Percentiles rank a stretch among this genome's conserved stretches.
Conservation (phyloP, 164 flowering plant genomes). For the Dillenia turbinata region DNA sequence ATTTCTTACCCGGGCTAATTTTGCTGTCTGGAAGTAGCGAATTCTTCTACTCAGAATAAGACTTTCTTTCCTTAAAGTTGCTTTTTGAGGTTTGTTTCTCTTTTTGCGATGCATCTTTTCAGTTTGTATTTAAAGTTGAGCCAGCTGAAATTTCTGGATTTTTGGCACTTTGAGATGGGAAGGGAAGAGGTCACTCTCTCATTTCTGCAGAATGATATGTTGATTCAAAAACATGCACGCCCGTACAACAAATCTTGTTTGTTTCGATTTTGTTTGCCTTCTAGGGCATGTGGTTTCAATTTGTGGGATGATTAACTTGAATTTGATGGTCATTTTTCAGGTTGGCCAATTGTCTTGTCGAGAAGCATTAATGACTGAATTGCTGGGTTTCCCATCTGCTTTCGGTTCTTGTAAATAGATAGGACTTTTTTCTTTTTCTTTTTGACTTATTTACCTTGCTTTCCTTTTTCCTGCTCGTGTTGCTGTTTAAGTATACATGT, state of each 20-base stretch:
- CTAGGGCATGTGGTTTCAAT: too few species aligned
- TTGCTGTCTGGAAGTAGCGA: conserved; percentile 14
- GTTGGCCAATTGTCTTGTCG: conserved; percentile 6
- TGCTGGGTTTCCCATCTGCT: conserved; percentile 12
- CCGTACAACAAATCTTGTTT: too few species aligned
- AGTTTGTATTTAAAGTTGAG: not conserved
- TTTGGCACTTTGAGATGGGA: not conserved
- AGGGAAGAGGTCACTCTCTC: not conserved
- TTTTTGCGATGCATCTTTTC: conserved; percentile 2
- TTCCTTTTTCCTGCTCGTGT: too few species aligned
- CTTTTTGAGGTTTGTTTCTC: conserved; percentile 14
- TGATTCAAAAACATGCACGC: not conserved
- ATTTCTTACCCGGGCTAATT: conserved; percentile 13
- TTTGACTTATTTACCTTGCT: not conserved
- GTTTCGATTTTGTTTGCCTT: conserved; percentile 4
- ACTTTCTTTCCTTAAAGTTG: conserved; percentile 6
- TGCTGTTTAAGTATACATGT: too few species aligned
- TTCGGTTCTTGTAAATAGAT: conserved; percentile 29
- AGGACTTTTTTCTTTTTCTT: conserved; percentile 10
- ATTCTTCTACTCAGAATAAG: conserved; percentile 16
- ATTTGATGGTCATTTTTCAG: conserved; percentile 6
- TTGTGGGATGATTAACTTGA: too few species aligned
- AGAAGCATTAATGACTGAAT: conserved; percentile 9
- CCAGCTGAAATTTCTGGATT: too few species aligned
- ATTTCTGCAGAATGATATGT: conserved; percentile 13